phyloP scores from a whole-genome alignment of 345 rosid genomes.

The Linum usitatissimum region DNA sequence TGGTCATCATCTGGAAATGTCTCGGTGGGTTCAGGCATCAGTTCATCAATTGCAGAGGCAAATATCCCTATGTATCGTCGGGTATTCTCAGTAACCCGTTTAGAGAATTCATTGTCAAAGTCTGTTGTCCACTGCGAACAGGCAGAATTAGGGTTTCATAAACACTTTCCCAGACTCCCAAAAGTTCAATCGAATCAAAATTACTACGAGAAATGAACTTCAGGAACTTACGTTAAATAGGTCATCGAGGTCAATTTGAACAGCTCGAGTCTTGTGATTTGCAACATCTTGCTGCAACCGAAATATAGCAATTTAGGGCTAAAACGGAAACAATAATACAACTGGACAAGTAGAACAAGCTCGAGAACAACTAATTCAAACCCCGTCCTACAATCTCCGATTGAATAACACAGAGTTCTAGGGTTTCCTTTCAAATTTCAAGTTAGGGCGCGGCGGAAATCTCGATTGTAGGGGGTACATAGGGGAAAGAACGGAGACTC shows the following conservation, averaged over 20 bases:
- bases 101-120: slow-evolving; percentile 50
- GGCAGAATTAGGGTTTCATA: slow-evolving; percentile 10
- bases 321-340: not conserved
- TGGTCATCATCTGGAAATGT: slow-evolving; percentile 83
- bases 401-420: not conserved
- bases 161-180: not conserved
- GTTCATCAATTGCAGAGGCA: slow-evolving; percentile 62
- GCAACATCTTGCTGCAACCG: slow-evolving; percentile 74
- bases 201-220: not conserved
- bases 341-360: not conserved
- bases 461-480: not conserved
- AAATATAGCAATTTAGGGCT: slow-evolving; percentile 1
- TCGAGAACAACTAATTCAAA: not conserved
- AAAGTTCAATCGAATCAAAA: too few relatives aligned
- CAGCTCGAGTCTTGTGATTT: slow-evolving; percentile 59
- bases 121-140: slow-evolving; percentile 44
- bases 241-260: slow-evolving; percentile 77
- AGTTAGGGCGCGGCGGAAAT: not conserved
- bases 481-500: slow-evolving; percentile 19
- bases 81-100: slow-evolving; percentile 75
- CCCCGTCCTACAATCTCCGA: not conserved
- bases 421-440: not conserved
- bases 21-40: slow-evolving; percentile 83
- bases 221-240: slow-evolving; percentile 45
- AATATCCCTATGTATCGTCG: slow-evolving; percentile 76